Percentiles rank a stretch among this genome's conserved stretches.
Conservation (phyloP, 2,329 filamentous ascomycete species). For the Trichoderma gracile region DNA sequence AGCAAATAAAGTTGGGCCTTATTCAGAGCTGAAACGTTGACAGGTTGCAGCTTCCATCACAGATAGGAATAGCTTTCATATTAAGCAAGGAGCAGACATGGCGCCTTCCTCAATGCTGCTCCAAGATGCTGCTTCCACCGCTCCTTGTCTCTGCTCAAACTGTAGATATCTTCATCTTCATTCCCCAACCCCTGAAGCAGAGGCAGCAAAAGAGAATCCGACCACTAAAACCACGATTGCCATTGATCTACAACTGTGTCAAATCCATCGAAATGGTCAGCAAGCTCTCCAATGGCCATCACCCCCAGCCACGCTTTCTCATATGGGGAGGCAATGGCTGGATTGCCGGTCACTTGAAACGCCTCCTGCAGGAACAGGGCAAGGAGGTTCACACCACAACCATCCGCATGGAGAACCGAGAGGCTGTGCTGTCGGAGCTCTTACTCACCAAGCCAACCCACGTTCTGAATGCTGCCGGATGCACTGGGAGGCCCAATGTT, state of each 20-base stretch:
- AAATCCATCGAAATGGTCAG: slow-evolving; percentile 3
- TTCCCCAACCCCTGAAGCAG: not conserved
- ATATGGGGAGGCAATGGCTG: slow-evolving; percentile 67
- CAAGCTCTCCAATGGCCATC: not conserved
- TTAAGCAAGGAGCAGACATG: not conserved
- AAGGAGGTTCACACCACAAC: slow-evolving; percentile 63
- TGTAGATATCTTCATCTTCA: not conserved
- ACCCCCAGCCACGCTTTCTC: slow-evolving; percentile 48
- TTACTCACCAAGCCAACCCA: slow-evolving; percentile 63
- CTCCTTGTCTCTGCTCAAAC: not conserved
- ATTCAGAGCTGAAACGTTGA: not conserved
- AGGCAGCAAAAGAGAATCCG: too few species aligned
- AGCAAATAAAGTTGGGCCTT: not conserved
- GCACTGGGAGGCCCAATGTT: slow-evolving; percentile 67
- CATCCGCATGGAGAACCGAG: slow-evolving; percentile 64
- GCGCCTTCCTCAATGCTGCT: not conserved
- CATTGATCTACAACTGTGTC: not conserved
- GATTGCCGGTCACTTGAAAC: slow-evolving; percentile 63
- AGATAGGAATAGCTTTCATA: not conserved
- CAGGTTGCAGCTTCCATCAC: not conserved
- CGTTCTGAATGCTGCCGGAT: slow-evolving; percentile 66
- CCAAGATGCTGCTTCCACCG: not conserved
- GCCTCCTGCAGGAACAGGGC: slow-evolving; percentile 58
- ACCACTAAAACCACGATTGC: not conserved
- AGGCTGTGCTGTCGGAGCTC: slow-evolving; percentile 57